Percentiles rank a stretch among this genome's conserved stretches.
Evolutionary conservation across 257 asterid genomes (phyloP).

Genomic region (Nemophila menziesii): DNA sequence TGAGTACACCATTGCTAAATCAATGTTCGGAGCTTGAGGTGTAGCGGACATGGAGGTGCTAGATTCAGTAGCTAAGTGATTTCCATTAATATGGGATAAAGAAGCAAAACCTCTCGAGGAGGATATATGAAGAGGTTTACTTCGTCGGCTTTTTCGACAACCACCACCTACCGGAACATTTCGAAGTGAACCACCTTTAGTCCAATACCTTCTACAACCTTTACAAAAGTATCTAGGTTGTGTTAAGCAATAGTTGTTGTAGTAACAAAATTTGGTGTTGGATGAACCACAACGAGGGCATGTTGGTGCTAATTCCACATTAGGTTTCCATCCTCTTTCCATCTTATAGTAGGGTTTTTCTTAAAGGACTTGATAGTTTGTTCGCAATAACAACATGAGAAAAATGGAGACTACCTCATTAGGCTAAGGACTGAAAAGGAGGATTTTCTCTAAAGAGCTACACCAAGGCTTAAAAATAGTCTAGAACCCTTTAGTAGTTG

Average conservation of each 20-base stretch:
- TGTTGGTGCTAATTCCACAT: slow-evolving; percentile 35
- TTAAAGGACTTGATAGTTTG: too few species aligned
- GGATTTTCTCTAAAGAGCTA: too few species aligned
- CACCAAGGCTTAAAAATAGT: too few species aligned
- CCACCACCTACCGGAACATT: slow-evolving; percentile 77
- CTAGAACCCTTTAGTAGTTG: too few species aligned
- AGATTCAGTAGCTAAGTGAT: slow-evolving; percentile 4
- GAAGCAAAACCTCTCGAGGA: slow-evolving; percentile 7
- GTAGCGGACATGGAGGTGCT: slow-evolving; percentile 3
- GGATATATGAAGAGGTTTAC: slow-evolving; percentile 7
- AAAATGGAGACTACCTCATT: too few species aligned
- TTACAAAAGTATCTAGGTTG: slow-evolving; percentile 77
- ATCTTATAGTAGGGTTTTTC: slow-evolving; percentile 24
- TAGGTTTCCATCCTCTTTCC: slow-evolving; percentile 52
- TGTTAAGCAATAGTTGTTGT: slow-evolving; percentile 74
- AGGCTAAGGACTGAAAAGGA: too few species aligned
- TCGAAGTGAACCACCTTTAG: slow-evolving; percentile 74
- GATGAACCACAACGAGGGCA: slow-evolving; percentile 77
- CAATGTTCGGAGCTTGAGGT: slow-evolving; percentile 24
- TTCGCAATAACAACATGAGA: too few species aligned
- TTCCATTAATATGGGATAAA: not conserved
- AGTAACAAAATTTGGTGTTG: slow-evolving; percentile 73
- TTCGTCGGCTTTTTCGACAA: slow-evolving; percentile 46
- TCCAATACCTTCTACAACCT: slow-evolving; percentile 75
- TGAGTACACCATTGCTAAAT: slow-evolving; percentile 53